Conservation (phyloP, 1,284 basidiomycete species). For the Ceratobasidium sp. region DNA sequence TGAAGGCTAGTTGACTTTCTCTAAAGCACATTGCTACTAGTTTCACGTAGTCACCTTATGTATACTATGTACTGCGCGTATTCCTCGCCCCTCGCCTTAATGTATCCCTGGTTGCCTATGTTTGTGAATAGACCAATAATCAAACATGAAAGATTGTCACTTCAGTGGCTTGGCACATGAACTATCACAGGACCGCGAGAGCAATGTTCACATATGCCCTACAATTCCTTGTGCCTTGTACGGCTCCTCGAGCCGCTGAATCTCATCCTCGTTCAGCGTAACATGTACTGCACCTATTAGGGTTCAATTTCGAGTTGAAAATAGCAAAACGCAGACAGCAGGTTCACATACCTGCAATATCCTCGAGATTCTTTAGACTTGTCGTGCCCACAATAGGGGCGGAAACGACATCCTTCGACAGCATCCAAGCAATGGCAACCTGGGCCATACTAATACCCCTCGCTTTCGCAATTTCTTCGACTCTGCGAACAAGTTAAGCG, state of each 20-base stretch:
- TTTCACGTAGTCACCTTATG: too few species aligned
- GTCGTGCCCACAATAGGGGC: slow-evolving; percentile 45
- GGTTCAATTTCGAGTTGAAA: background rate
- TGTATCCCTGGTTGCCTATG: too few species aligned
- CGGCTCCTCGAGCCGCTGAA: slow-evolving; percentile 56
- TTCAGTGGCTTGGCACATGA: too few species aligned
- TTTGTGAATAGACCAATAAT: too few species aligned
- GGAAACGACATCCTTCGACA: slow-evolving; percentile 25
- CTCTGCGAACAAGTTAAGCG: background rate
- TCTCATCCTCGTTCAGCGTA: slow-evolving; percentile 58
- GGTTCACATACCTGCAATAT: slow-evolving; percentile 18
- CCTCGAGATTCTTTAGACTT: slow-evolving; percentile 36
- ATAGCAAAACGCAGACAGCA: background rate
- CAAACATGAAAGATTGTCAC: too few species aligned
- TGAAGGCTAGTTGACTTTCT: too few species aligned
- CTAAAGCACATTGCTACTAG: too few species aligned
- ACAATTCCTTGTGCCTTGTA: slow-evolving; percentile 55
- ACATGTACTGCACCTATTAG: slow-evolving; percentile 51
- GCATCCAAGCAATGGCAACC: slow-evolving; percentile 1
- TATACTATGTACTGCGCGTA: too few species aligned
- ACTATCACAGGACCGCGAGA: too few species aligned
- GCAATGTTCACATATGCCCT: slow-evolving; percentile 46
- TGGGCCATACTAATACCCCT: slow-evolving; percentile 49
- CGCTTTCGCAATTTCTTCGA: slow-evolving; percentile 53
- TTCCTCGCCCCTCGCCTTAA: too few species aligned